Conservation (phyloP, 2,329 filamentous ascomycete species). For the Fonsecaea pedrosoi region DNA sequence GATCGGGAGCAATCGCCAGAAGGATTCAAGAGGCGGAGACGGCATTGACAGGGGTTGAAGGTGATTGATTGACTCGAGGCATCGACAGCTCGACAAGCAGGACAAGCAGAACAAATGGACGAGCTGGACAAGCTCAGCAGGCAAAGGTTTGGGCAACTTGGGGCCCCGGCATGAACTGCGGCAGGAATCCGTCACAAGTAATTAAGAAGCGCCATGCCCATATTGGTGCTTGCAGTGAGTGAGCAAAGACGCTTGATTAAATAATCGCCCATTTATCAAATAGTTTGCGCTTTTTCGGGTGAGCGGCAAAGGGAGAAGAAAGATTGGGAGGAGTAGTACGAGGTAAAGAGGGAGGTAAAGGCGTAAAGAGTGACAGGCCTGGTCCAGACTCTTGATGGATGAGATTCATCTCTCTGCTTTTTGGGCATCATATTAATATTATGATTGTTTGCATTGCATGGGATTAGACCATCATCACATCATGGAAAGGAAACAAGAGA, state of each 20-base stretch:
- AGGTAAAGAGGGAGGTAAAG: neutral
- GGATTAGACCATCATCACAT: too few relatives aligned
- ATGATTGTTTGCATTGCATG: too few relatives aligned
- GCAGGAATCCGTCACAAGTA: neutral
- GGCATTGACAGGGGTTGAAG: neutral
- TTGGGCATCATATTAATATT: too few relatives aligned
- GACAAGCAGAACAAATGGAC: too few relatives aligned
- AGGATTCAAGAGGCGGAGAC: neutral
- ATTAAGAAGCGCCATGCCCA: neutral
- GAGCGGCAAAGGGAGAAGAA: neutral
- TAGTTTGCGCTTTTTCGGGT: neutral
- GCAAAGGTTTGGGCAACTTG: neutral
- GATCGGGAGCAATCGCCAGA: neutral
- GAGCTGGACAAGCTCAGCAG: too few relatives aligned
- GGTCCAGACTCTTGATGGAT: too few relatives aligned
- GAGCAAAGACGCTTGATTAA: neutral
- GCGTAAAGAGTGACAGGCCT: too few relatives aligned
- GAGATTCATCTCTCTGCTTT: too few relatives aligned
- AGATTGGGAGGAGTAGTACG: neutral
- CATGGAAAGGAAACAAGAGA: too few relatives aligned
- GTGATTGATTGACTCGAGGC: too few relatives aligned
- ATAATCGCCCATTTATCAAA: neutral
- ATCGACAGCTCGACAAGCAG: too few relatives aligned
- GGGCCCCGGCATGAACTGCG: neutral
- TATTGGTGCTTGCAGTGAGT: neutral